phyloP scores from a whole-genome alignment of 441 rosid species.

The Hypseocharis bilobata region DNA sequence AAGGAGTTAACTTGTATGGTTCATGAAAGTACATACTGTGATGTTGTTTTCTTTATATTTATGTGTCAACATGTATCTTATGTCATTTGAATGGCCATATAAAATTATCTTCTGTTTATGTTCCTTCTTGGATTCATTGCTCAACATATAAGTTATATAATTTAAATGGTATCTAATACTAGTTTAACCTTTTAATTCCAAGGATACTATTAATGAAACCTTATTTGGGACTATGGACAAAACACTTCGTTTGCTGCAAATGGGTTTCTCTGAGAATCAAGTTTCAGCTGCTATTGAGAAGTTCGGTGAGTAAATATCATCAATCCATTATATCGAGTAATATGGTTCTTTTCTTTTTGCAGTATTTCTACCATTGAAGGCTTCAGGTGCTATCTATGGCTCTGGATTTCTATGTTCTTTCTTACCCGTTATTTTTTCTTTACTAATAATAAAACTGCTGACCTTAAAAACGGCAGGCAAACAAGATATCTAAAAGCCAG shows the following conservation, averaged over 20 bases:
- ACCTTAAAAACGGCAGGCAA: not conserved
- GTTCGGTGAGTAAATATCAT: slow-evolving; percentile 44
- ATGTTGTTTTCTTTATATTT: not conserved
- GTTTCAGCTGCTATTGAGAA: slow-evolving; percentile 76
- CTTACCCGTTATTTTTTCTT: too few relatives aligned
- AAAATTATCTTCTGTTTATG: not conserved
- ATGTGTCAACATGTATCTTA: not conserved
- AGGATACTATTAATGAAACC: slow-evolving; percentile 54
- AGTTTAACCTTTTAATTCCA: slow-evolving; percentile 26
- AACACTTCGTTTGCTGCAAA: slow-evolving; percentile 69
- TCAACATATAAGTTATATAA: not conserved
- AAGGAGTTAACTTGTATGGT: too few relatives aligned
- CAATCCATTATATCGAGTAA: not conserved
- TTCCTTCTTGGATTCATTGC: not conserved
- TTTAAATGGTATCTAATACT: slow-evolving; percentile 8
- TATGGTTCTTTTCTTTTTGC: too few relatives aligned
- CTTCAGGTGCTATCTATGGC: too few relatives aligned
- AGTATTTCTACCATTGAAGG: too few relatives aligned
- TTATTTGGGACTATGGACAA: slow-evolving; percentile 76
- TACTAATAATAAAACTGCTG: slow-evolving; percentile 9
- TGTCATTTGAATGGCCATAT: not conserved
- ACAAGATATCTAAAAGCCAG: not conserved
- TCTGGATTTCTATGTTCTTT: too few relatives aligned
- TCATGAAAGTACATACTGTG: not conserved
- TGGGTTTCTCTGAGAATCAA: slow-evolving; percentile 87